Evolutionary conservation across 805 yeast species (phyloP), one percentile per base, ranked within the genome.

Genomic region (Metschnikowia bowlesiae): DNA sequence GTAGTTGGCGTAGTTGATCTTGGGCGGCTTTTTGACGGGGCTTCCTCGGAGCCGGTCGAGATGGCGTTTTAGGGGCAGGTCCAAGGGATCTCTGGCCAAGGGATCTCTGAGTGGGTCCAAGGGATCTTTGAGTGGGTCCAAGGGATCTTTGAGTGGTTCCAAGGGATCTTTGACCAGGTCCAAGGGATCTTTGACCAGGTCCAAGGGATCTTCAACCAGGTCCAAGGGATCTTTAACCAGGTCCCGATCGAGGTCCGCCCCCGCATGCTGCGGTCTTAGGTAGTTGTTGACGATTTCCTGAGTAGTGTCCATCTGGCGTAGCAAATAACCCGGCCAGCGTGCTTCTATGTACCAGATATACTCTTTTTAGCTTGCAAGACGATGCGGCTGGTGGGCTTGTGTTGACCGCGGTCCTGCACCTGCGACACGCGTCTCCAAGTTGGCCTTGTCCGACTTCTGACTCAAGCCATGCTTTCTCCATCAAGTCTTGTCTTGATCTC

Each of bases 221-320:
- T 36, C 43, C 39, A 48, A 10, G 32, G 32, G 32, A 10, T 30
- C 32, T 6, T 30, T 30, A 7, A 30, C 8, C 32, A 30, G 32
- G 32, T 48, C 42, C 5, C 37, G 10, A 1, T 43, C 49, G 10
- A 39, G 16, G 18, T 16, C 34, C 22, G 7, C n/a, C 7, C 7
- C 16, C 9, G 22, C 22, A 22, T 22, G 22, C 22, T 22, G 10
- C 8, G 31, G 44, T 9, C 26, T 39, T 9, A 53, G 49, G 44
- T 51, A 51, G 29, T 39, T 42, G 36, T 39, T 40, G 39, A 53
- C 50, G n/a, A 55, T 51, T 11, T 55, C 58, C 40, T 55, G 55
- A 2, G 58, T 54, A 7, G 53, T 32, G 32, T 52, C 55, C 36
- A 39, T 46, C 35, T 32, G 10, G 32, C 32, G 8, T 30, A 10